Percentiles rank a stretch among this genome's conserved stretches.
These are phyloP conservation scores for Kwoniella dejecticola DNA, from an alignment of 768 basidiomycete genomes.

Conservation along the genomic window DNA sequence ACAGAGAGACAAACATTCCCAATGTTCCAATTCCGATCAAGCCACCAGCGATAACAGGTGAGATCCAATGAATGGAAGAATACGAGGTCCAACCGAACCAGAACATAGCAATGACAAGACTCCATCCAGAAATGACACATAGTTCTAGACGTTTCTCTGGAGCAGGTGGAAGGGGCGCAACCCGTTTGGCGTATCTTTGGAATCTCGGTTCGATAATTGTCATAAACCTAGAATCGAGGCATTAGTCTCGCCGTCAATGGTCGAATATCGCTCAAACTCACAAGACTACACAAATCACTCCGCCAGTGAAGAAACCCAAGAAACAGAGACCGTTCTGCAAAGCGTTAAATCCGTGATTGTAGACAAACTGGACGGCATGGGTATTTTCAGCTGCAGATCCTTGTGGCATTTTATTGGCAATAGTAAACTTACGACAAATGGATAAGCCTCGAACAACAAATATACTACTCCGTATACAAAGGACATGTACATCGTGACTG, in stretches of 20 bases:
- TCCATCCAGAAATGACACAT: slow-evolving; percentile 52
- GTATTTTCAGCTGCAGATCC: not conserved
- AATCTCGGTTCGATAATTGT: slow-evolving; percentile 55
- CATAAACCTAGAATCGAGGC: slow-evolving; percentile 42
- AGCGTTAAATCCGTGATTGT: slow-evolving; percentile 53
- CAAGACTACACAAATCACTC: slow-evolving; percentile 44
- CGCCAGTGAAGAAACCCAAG: slow-evolving; percentile 54
- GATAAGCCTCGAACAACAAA: slow-evolving; percentile 55
- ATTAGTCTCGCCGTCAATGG: not conserved
- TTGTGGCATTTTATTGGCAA: not conserved
- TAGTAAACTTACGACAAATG: slow-evolving; percentile 22
- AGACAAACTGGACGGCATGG: slow-evolving; percentile 37
- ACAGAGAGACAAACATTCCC: slow-evolving; percentile 53
- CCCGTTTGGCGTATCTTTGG: slow-evolving; percentile 39
- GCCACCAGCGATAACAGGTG: slow-evolving; percentile 46
- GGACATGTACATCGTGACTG: slow-evolving; percentile 57
- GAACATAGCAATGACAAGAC: slow-evolving; percentile 56
- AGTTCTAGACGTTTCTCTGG: slow-evolving; percentile 56
- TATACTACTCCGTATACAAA: slow-evolving; percentile 53
- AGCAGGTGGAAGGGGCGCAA: slow-evolving; percentile 44
- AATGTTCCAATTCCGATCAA: slow-evolving; percentile 50
- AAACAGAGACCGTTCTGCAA: slow-evolving; percentile 55
- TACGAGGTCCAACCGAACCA: slow-evolving; percentile 59
- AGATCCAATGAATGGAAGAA: slow-evolving; percentile 54
- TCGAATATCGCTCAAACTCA: slow-evolving; percentile 14